phyloP scores from a whole-genome alignment of 208 protist species.

The Crithidia expoeki region DNA sequence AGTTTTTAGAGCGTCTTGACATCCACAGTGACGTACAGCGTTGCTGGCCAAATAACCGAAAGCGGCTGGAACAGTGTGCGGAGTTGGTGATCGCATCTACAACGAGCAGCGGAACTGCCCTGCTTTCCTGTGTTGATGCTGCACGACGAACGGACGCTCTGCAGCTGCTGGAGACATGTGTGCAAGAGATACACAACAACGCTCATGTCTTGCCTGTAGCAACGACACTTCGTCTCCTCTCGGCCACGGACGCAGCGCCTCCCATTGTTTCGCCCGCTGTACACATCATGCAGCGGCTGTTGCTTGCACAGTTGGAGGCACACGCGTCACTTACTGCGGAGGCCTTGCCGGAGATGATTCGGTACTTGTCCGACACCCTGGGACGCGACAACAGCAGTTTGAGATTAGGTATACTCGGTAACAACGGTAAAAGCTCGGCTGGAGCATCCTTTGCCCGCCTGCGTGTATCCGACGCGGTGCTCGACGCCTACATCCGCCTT shows the following conservation, averaged over 20 bases:
- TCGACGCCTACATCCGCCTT: constrained; percentile 64
- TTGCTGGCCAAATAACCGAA: constrained; percentile 11
- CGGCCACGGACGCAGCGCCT: constrained; percentile 14
- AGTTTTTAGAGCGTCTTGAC: neutral
- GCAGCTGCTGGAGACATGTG: constrained; percentile 16
- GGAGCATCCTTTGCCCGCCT: neutral
- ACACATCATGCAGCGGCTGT: constrained; percentile 7
- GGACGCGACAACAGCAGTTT: neutral
- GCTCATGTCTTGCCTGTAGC: neutral
- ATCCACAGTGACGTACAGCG: neutral
- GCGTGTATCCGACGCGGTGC: constrained; percentile 52
- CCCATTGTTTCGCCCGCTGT: constrained; percentile 2
- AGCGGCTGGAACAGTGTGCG: neutral
- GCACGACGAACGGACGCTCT: neutral
- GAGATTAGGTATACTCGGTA: neutral
- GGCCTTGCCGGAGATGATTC: constrained; percentile 17
- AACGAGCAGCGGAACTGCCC: neutral
- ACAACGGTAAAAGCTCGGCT: neutral
- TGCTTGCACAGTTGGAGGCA: constrained; percentile 22
- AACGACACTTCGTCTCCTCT: constrained; percentile 21
- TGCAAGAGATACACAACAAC: constrained; percentile 1
- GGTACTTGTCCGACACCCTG: constrained; percentile 15
- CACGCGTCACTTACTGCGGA: constrained; percentile 5
- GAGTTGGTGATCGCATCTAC: neutral
- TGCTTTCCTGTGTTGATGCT: neutral